phyloP scores from a whole-genome alignment of 768 basidiomycete species.

The Imleria badia region DNA sequence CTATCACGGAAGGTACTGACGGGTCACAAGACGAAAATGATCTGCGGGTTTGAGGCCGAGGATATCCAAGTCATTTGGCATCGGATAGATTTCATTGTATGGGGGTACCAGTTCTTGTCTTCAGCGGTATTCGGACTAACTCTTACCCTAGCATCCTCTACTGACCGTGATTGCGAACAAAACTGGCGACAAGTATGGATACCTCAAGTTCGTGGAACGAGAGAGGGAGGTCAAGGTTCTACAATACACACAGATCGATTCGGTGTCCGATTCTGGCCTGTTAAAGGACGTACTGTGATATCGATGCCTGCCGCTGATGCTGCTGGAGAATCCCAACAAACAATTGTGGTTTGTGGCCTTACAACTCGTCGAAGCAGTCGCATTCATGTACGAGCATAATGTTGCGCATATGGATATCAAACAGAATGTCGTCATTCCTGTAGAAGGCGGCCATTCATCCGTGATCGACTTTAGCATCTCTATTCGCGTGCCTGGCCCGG shows the following conservation, averaged over 20 bases:
- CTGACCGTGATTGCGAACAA: constrained; percentile 3
- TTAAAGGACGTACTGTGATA: too few relatives aligned
- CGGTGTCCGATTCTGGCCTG: background rate
- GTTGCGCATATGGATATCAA: too few relatives aligned
- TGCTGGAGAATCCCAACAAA: too few relatives aligned
- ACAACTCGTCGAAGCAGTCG: too few relatives aligned
- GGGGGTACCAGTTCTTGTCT: background rate
- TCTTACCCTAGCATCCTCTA: constrained; percentile 9
- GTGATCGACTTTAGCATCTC: too few relatives aligned
- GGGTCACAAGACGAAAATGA: background rate
- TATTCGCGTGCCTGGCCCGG: too few relatives aligned
- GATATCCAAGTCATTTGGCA: background rate
- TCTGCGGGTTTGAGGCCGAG: background rate
- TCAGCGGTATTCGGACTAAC: background rate
- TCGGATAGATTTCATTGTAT: background rate
- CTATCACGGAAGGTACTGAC: too few relatives aligned
- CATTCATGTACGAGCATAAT: too few relatives aligned
- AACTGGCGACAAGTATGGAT: background rate
- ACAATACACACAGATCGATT: constrained; percentile 6
- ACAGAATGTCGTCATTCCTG: too few relatives aligned
- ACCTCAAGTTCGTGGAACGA: constrained; percentile 8
- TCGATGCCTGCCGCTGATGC: too few relatives aligned
- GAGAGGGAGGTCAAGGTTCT: constrained; percentile 9
- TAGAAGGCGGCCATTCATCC: too few relatives aligned
- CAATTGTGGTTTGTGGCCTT: too few relatives aligned